These are phyloP conservation scores for Malus sylvestris DNA, from an alignment of 306 rosid genomes.

Conservation along the genomic window DNA sequence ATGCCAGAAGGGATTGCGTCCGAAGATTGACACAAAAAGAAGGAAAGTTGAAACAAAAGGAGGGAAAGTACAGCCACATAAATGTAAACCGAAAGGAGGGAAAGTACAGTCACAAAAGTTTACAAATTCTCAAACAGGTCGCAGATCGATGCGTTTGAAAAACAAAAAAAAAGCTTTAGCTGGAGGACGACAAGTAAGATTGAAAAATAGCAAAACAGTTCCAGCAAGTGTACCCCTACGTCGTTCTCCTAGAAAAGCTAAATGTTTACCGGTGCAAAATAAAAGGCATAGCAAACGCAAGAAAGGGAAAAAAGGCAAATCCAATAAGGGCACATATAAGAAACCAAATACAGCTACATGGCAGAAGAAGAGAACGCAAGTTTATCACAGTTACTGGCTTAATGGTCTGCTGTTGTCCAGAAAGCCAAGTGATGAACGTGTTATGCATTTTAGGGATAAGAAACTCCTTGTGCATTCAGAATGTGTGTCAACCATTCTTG, in stretches of 20 bases:
- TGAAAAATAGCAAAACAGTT: conserved; percentile 42
- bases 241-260: conserved; percentile 81
- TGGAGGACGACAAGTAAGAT: conserved; percentile 38
- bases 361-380: conserved; percentile 46
- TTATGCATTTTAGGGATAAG: conserved; percentile 58
- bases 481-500: conserved; percentile 27
- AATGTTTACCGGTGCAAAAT: conserved; percentile 42
- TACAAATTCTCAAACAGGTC: conserved; percentile 31
- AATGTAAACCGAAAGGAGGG: conserved; percentile 32
- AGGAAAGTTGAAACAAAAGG: conserved; percentile 33
- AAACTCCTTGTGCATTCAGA: conserved; percentile 31
- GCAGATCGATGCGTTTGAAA: conserved; percentile 41
- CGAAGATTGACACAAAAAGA: conserved; percentile 38
- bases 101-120: conserved; percentile 36
- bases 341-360: conserved; percentile 39
- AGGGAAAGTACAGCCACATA: conserved; percentile 31
- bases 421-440: conserved; percentile 72
- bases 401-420: conserved; percentile 75
- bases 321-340: conserved; percentile 41
- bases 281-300: conserved; percentile 52
- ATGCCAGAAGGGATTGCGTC: conserved; percentile 46
- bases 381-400: conserved; percentile 66
- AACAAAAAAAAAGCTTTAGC: conserved; percentile 40
- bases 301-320: conserved; percentile 39
- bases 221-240: conserved; percentile 61